Conservation (phyloP, 805 yeast species). For the Candida multigemmis region DNA sequence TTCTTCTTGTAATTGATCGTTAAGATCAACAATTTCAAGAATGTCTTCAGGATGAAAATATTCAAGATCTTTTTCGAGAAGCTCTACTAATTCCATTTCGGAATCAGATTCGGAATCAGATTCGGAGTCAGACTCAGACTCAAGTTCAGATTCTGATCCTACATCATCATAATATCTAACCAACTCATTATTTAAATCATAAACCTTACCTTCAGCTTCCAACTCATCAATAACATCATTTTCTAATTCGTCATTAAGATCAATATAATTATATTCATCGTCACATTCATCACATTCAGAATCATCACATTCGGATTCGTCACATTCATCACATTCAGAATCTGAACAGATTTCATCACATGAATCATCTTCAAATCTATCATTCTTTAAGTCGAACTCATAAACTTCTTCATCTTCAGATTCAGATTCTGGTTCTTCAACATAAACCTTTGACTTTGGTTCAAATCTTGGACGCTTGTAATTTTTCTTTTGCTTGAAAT, state of each 20-base stretch:
- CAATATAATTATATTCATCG: no score
- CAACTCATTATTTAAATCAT: conserved; percentile 21
- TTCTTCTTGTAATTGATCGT: conserved; percentile 28
- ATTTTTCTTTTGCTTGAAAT: conserved; percentile 1
- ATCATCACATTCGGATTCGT: conserved; percentile 5
- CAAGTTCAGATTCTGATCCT: conserved; percentile 3
- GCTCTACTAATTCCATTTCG: no score
- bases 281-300: conserved; percentile 9
- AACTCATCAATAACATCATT: conserved; percentile 15
- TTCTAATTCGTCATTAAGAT: conserved; percentile 28
- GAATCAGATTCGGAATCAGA: conserved; percentile 9
- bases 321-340: conserved; percentile 5
- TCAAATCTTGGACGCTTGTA: conserved; percentile 2
- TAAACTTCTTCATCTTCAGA: conserved; percentile 16
- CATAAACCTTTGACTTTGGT: conserved; percentile 16
- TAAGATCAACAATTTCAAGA: conserved; percentile 26
- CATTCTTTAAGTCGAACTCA: conserved; percentile 16
- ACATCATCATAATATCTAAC: conserved; percentile 17
- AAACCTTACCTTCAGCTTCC: conserved; percentile 14
- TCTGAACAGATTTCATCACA: conserved; percentile 6
- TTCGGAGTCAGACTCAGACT: conserved; percentile 6
- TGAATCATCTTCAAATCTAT: conserved; percentile 7
- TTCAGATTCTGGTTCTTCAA: conserved; percentile 34
- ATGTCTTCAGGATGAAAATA: conserved; percentile 19
- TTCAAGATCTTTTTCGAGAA: conserved; percentile 7